Evolutionary conservation across 176 grass and related monocot genomes (phyloP).

Genomic region (Triticum urartu): DNA sequence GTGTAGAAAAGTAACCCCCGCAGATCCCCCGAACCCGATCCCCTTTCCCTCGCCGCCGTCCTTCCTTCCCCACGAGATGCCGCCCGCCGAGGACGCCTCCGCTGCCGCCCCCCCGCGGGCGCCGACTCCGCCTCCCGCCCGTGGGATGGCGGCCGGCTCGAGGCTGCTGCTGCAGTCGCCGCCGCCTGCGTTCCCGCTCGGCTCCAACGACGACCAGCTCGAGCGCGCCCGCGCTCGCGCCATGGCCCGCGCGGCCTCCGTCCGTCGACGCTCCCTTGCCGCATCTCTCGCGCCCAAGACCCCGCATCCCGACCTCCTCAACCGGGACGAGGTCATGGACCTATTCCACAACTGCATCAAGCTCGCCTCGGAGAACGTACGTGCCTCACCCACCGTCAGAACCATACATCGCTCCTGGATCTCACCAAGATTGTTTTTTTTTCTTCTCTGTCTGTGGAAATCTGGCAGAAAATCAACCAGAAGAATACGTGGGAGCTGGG

Average conservation of each 20-base stretch:
- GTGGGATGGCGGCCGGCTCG: constrained; percentile 26
- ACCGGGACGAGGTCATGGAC: constrained; percentile 85
- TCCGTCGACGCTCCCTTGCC: constrained; percentile 48
- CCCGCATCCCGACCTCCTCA: constrained; percentile 47
- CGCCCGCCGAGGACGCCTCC: background rate
- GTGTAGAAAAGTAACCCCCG: too few species aligned
- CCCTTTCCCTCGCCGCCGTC: background rate
- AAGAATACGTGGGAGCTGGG: constrained; percentile 97
- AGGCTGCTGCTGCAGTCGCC: constrained; percentile 63
- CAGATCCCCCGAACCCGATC: background rate
- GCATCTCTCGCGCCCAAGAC: constrained; percentile 26
- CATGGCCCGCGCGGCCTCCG: constrained; percentile 53
- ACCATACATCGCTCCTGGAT: constrained; percentile 2
- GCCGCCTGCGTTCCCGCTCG: constrained; percentile 58
- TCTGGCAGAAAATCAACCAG: constrained; percentile 89
- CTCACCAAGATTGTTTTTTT: background rate
- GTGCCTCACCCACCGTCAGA: background rate
- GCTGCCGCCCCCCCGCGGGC: background rate
- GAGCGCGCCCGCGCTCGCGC: constrained; percentile 82
- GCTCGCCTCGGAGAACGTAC: constrained; percentile 88
- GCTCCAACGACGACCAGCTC: constrained; percentile 85
- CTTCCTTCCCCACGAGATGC: constrained; percentile 18
- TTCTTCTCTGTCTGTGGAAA: background rate
- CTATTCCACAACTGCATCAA: constrained; percentile 96
- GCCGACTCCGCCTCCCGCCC: constrained; percentile 19